These are phyloP conservation scores for Epichloe typhina DNA, from an alignment of 2,329 filamentous ascomycete genomes.

Conservation along the genomic window DNA sequence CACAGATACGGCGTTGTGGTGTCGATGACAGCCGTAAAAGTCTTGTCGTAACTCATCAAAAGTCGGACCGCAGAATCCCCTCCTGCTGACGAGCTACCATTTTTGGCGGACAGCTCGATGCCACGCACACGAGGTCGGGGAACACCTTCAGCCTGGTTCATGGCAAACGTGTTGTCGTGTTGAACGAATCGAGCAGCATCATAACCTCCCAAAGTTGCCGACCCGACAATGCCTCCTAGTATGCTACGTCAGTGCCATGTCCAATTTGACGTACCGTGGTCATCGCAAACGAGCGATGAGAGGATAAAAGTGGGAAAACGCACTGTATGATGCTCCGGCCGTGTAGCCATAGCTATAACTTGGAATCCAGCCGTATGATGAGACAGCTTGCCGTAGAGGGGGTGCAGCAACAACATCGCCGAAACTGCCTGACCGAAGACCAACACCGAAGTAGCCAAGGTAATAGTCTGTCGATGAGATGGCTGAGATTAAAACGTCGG, in stretches of 20 bases:
- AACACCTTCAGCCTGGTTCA: constrained; percentile 40
- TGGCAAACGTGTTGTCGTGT: constrained; percentile 46
- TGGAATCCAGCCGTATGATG: constrained; percentile 46
- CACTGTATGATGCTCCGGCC: constrained; percentile 60
- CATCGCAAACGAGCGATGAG: not conserved
- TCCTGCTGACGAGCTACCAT: constrained; percentile 15
- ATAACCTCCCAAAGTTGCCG: constrained; percentile 58
- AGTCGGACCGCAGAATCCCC: constrained; percentile 27
- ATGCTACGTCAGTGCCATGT: not conserved
- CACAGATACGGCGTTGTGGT: constrained; percentile 51
- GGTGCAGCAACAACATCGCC: constrained; percentile 33
- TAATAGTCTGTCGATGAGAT: constrained; percentile 44
- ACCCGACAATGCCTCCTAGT: constrained; percentile 30
- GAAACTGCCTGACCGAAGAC: constrained; percentile 41
- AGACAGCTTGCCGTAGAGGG: constrained; percentile 43
- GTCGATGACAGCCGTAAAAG: constrained; percentile 44
- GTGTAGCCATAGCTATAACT: constrained; percentile 67
- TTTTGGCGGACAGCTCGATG: constrained; percentile 28
- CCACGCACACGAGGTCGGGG: constrained; percentile 48
- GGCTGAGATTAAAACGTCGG: constrained; percentile 33
- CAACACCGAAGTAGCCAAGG: constrained; percentile 42
- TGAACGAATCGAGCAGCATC: constrained; percentile 48
- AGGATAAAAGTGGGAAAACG: constrained; percentile 12
- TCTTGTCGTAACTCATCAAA: constrained; percentile 32
- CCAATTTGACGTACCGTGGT: not conserved